Percentiles rank a stretch among this genome's conserved stretches.
Conservation (phyloP, 2,329 filamentous ascomycete genomes). For the Sporothrix pallida region DNA sequence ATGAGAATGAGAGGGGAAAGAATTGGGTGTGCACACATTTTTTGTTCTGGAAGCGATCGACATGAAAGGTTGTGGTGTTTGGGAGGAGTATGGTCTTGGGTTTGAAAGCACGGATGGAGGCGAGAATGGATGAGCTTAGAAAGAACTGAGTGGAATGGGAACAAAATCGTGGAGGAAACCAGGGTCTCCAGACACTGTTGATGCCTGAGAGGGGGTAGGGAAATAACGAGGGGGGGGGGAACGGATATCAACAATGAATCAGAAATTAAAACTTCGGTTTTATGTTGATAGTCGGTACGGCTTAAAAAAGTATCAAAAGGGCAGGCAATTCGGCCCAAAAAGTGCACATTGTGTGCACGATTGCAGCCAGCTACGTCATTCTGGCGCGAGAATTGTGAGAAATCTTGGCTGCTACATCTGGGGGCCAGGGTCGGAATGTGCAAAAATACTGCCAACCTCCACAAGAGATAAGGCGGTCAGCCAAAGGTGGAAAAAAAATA, state of each 20-base stretch:
- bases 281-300: neutral
- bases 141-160: neutral
- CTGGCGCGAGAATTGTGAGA: neutral
- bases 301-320: neutral
- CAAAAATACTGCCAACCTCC: too few species aligned
- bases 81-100: neutral
- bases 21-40: neutral
- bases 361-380: neutral
- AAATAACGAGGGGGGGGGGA: neutral
- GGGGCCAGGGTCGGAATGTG: too few species aligned
- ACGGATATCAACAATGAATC: neutral
- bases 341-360: neutral
- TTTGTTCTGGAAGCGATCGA: conserved; percentile 19
- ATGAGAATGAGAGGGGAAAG: too few species aligned
- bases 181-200: neutral
- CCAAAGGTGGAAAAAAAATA: neutral
- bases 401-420: neutral
- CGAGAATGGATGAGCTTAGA: neutral
- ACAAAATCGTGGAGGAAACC: neutral
- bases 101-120: neutral
- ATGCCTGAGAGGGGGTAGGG: conserved; percentile 5
- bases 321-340: neutral
- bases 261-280: neutral
- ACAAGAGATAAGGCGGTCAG: conserved; percentile 2
- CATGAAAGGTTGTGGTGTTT: neutral